Evolutionary conservation across 2,329 filamentous ascomycete species (phyloP).

Genomic region (Malbranchea zuffiana): DNA sequence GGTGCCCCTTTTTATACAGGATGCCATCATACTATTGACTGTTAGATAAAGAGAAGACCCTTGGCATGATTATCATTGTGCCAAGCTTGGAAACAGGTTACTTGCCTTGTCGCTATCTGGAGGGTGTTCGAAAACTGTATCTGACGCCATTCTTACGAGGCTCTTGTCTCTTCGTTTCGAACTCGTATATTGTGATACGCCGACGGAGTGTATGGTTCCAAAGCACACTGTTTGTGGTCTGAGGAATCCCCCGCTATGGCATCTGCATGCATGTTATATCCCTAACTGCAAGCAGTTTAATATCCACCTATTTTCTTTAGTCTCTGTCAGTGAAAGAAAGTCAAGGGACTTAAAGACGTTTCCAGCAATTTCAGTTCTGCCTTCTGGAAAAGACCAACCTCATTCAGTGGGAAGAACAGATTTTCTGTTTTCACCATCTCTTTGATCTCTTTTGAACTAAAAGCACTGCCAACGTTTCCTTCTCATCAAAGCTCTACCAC

Average conservation of each 20-base stretch:
- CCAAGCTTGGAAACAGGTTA: slow-evolving; percentile 5
- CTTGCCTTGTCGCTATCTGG: slow-evolving; percentile 6
- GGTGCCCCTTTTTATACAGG: slow-evolving; percentile 5
- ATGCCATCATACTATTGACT: slow-evolving; percentile 8
- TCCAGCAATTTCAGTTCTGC: slow-evolving; percentile 2
- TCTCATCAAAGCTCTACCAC: background rate
- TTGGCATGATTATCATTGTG: slow-evolving; percentile 6
- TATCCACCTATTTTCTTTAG: slow-evolving; percentile 2
- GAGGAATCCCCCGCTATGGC: slow-evolving; percentile 3
- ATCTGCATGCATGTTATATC: slow-evolving; percentile 5
- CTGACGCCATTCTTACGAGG: slow-evolving; percentile 3
- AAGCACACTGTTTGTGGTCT: slow-evolving; percentile 5
- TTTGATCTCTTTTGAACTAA: slow-evolving; percentile 3
- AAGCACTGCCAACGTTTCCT: slow-evolving; percentile 4
- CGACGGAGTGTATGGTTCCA: slow-evolving; percentile 4
- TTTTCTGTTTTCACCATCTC: slow-evolving; percentile 4
- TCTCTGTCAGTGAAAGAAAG: slow-evolving; percentile 2
- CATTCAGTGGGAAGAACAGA: slow-evolving; percentile 2
- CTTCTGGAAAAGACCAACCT: slow-evolving; percentile 4
- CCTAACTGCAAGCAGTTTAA: slow-evolving; percentile 2
- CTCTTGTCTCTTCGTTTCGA: slow-evolving; percentile 5
- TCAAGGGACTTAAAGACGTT: slow-evolving; percentile 3
- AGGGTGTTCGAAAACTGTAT: background rate
- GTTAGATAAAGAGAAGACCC: slow-evolving; percentile 4
- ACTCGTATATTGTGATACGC: background rate